Evolutionary conservation across 345 rosid species (phyloP), one percentile per base, ranked within the genome.

Genomic region (Cardamine chenopodiifolia): DNA sequence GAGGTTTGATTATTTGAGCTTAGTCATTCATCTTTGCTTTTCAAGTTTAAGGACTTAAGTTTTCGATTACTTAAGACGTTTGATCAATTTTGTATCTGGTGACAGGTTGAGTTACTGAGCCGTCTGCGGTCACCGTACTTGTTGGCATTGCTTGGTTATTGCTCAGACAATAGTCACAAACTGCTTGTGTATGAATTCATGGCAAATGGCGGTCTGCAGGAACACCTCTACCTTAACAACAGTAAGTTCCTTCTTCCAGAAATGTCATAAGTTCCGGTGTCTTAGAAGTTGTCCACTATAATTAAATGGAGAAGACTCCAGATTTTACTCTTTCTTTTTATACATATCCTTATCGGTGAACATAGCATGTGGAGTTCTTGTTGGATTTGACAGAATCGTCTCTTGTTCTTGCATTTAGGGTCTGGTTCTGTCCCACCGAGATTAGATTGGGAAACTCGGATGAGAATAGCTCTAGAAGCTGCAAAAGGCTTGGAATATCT

Each of bases 401-500:
- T 44, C 10, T 65, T 13, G 44, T 42, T 59, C 6, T 59, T 66
- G 64, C 55, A 7, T 77, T 69, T 87, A 94, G 97, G 90, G 76
- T 75, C 87, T 13, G 83, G 75, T 80, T 76, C 86, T 61, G 67
- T 72, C 32, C 72, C 80, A 68, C 54, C 28, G 20, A 82, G 78
- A 63, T 81, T 92, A 71, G 87, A 86, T 61, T 92, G 97, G 96
- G 86, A 83, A 82, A 86, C 87, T 19, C 85, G 96, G 56, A 74
- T 87, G 82, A 86, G 85, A 79, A 88, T 89, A 81, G 95, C 93
- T 66, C 79, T 89, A 26, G 97, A 87, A 74, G 89, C 93, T 65
- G 96, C 97, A 4, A 91, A 86, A 68, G 97, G 97, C 26, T 77
- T 91, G 80, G 91, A 87, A 44, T 91, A 89, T 83, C 96, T 91